A percentile compares a stretch with the other conserved stretches of the same genome.
phyloP scores from a whole-genome alignment of 257 asterid genomes.

The Scutellaria baicalensis region DNA sequence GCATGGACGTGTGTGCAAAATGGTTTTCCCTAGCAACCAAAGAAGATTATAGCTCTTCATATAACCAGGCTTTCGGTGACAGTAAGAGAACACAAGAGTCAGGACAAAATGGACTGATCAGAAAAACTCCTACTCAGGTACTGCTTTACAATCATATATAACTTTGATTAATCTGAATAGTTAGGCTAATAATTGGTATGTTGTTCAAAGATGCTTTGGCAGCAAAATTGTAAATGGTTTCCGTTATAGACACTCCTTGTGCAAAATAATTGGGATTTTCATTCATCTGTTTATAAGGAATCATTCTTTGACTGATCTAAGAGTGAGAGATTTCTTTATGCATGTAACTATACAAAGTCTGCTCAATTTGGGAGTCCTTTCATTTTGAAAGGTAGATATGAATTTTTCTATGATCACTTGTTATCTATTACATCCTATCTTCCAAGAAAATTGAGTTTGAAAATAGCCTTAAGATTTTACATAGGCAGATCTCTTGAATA shows the following conservation, averaged over 20 bases:
- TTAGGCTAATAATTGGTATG: background rate
- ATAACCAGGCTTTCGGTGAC: conserved; percentile 20
- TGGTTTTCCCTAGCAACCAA: conserved; percentile 74
- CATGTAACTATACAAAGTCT: background rate
- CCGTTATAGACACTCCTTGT: background rate
- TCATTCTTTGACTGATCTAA: background rate
- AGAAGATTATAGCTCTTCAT: conserved; percentile 32
- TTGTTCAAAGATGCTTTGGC: background rate
- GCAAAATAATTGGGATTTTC: background rate
- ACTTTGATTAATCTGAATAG: background rate
- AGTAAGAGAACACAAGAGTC: conserved; percentile 19
- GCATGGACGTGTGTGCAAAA: conserved; percentile 98
- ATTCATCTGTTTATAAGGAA: background rate
- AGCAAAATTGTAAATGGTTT: background rate
- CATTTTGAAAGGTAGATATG: background rate
- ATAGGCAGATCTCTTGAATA: no score
- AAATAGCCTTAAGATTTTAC: no score
- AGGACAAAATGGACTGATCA: conserved; percentile 14
- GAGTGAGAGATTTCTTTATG: background rate
- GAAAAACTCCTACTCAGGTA: conserved; percentile 45
- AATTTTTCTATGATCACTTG: background rate
- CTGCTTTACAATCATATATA: background rate
- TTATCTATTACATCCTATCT: background rate
- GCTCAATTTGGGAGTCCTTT: background rate
- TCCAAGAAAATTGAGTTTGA: no score